Percentiles rank a stretch among this genome's conserved stretches.
Evolutionary conservation across 2,329 filamentous ascomycete species (phyloP).

Genomic region (Pestalotiopsis sp.): DNA sequence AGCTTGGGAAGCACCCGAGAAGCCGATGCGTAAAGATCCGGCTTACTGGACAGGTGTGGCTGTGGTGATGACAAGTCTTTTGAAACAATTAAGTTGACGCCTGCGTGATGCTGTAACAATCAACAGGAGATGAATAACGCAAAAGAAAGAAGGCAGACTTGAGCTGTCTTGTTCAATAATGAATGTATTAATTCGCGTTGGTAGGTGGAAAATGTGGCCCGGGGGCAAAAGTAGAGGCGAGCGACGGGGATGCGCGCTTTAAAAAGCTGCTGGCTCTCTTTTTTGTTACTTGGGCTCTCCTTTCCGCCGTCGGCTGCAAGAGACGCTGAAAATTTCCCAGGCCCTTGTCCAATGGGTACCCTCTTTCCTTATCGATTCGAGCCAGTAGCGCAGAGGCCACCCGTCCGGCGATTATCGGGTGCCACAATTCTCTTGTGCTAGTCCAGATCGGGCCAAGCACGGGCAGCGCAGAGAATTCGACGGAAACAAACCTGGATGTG

Average conservation of each 20-base stretch:
- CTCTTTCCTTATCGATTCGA: slow-evolving; percentile 8
- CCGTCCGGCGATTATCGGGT: slow-evolving; percentile 4
- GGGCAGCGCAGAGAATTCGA: slow-evolving; percentile 1
- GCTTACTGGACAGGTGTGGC: background rate
- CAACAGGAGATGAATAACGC: background rate
- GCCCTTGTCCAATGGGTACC: background rate
- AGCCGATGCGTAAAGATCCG: background rate
- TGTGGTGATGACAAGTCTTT: background rate
- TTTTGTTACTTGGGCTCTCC: background rate
- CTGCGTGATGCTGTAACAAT: background rate
- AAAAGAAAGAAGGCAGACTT: background rate
- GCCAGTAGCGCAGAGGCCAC: slow-evolving; percentile 5
- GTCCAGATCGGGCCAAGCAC: background rate
- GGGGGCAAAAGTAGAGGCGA: background rate
- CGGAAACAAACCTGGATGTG: slow-evolving; percentile 1
- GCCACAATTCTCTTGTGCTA: background rate
- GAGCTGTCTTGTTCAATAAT: slow-evolving; percentile 8
- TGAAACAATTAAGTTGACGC: background rate
- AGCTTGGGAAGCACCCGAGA: background rate
- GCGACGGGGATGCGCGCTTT: slow-evolving; percentile 11
- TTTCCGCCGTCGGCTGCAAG: slow-evolving; percentile 5
- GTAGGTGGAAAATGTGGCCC: background rate
- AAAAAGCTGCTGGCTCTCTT: background rate
- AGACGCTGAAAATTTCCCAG: background rate
- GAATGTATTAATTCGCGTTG: slow-evolving; percentile 5